phyloP scores from a whole-genome alignment of 257 asterid species.

The Anisodus tanguticus region DNA sequence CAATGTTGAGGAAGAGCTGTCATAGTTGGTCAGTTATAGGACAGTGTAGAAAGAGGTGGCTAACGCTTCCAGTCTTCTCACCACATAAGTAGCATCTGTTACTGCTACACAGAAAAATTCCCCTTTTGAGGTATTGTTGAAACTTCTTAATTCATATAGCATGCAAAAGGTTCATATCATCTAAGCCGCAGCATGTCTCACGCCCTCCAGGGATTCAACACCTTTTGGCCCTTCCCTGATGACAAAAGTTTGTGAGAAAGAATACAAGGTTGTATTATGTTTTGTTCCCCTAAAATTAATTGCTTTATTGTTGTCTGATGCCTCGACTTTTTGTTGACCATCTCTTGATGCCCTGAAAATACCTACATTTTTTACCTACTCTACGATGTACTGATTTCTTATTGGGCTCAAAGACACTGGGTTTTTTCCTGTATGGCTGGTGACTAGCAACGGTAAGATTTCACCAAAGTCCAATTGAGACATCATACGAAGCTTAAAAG shows the following conservation, averaged over 20 bases:
- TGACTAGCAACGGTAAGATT: neutral
- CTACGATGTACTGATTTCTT: neutral
- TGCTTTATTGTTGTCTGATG: conserved; percentile 5
- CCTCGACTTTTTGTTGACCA: neutral
- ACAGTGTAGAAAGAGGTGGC: conserved; percentile 6
- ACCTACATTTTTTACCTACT: conserved; percentile 22
- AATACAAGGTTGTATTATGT: neutral
- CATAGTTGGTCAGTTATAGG: neutral
- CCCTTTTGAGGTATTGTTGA: neutral
- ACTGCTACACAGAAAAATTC: neutral
- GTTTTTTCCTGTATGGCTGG: neutral
- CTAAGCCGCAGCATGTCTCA: neutral
- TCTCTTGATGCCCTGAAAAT: neutral
- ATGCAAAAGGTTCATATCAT: neutral
- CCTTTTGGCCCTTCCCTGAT: neutral
- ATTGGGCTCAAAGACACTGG: neutral
- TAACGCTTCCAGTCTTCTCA: conserved; percentile 13
- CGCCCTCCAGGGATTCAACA: neutral
- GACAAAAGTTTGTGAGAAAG: neutral
- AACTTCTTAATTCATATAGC: neutral
- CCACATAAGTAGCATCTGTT: neutral
- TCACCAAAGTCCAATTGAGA: neutral
- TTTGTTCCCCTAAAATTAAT: neutral
- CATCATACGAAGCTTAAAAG: neutral
- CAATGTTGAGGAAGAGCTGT: conserved; percentile 18